Evolutionary conservation across 2,329 filamentous ascomycete species (phyloP).

Genomic region (Verticillium albo-atrum): DNA sequence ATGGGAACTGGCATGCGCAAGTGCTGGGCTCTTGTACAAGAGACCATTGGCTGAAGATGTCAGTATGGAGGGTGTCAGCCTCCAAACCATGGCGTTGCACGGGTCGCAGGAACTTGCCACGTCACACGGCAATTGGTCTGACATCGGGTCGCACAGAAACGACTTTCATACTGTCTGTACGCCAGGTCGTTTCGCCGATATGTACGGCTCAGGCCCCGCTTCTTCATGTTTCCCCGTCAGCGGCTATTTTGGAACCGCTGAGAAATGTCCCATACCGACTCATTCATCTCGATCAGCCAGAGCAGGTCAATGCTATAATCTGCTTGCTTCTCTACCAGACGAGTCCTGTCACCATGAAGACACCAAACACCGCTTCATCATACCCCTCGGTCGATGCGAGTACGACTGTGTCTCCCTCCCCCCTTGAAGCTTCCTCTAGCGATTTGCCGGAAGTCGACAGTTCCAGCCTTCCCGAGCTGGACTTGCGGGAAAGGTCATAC

Average conservation of each 20-base stretch:
- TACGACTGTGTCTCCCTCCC: background rate
- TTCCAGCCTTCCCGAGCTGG: background rate
- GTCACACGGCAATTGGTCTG: background rate
- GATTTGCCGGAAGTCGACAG: background rate
- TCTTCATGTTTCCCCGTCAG: too few species aligned
- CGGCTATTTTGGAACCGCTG: too few species aligned
- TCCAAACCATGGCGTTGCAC: background rate
- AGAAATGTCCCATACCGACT: too few species aligned
- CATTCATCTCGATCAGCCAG: too few species aligned
- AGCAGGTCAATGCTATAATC: too few species aligned
- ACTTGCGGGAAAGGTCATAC: background rate
- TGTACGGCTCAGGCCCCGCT: too few species aligned
- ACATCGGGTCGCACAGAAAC: background rate
- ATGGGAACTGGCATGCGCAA: conserved; percentile 58
- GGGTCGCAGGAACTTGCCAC: background rate
- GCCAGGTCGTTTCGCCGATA: too few species aligned
- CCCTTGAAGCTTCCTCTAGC: background rate
- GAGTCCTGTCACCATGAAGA: background rate
- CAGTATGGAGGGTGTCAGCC: background rate
- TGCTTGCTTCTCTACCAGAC: too few species aligned
- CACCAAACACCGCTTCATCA: background rate
- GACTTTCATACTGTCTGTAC: too few species aligned
- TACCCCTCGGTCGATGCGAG: background rate
- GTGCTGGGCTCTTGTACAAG: conserved; percentile 44
- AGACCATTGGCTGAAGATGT: conserved; percentile 1